These are phyloP conservation scores for Dinochytrium kinnereticum DNA, from an alignment of 371 early-diverging fungal species.

Conservation along the genomic window DNA sequence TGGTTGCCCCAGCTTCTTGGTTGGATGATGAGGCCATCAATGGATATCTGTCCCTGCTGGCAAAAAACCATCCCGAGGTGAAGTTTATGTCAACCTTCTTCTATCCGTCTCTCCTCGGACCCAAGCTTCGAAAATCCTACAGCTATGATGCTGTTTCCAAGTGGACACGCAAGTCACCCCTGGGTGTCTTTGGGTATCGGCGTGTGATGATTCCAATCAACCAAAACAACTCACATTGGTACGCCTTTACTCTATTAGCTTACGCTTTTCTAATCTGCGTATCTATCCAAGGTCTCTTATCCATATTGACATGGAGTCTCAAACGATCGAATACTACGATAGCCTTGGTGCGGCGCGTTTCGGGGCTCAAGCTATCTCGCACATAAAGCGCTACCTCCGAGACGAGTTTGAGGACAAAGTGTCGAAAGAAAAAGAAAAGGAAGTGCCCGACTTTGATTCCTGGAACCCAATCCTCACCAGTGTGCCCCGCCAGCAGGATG, in stretches of 20 bases:
- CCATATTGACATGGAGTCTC: conserved; percentile 10
- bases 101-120: conserved; percentile 24
- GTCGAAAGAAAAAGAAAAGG: neutral
- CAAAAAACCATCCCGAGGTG: conserved; percentile 4
- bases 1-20: conserved; percentile 25
- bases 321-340: conserved; percentile 24
- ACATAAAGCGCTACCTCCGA: conserved; percentile 26
- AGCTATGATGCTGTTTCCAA: conserved; percentile 24
- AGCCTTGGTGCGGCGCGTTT: conserved; percentile 13
- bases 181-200: conserved; percentile 27
- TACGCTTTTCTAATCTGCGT: neutral
- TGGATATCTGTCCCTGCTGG: conserved; percentile 25
- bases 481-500: conserved; percentile 29
- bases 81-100: conserved; percentile 37
- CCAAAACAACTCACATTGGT: conserved; percentile 39
- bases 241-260: neutral
- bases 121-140: conserved; percentile 1
- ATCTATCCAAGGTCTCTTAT: conserved; percentile 23
- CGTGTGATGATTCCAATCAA: conserved; percentile 35
- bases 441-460: neutral
- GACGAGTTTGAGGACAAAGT: conserved; percentile 33
- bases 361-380: neutral
- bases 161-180: conserved; percentile 26
- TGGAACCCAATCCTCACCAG: neutral
- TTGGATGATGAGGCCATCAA: conserved; percentile 36